Conservation (phyloP, 164 flowering plant genomes). For the Paratinospora sagittata region DNA sequence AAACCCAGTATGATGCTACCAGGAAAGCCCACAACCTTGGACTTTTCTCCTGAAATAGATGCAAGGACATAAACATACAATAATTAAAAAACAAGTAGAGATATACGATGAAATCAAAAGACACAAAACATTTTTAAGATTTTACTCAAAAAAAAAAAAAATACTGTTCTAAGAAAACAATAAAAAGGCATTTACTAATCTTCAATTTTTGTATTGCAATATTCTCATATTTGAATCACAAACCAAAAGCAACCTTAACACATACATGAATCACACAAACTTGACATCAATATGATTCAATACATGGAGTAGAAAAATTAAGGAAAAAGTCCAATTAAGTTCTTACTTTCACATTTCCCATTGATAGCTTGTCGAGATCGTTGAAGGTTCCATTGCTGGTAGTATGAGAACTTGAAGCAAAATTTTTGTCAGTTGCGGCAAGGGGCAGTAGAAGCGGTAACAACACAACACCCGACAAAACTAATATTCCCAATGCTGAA, state of each 20-base stretch:
- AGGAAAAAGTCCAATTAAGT: not conserved
- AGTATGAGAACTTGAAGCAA: conserved; percentile 10
- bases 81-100: not conserved
- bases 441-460: conserved; percentile 78
- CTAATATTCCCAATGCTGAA: conserved; percentile 71
- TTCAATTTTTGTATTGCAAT: no score
- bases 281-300: no score
- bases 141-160: not conserved
- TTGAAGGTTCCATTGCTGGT: conserved; percentile 51
- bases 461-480: conserved; percentile 52
- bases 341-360: conserved; percentile 68
- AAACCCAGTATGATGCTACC: conserved; percentile 69
- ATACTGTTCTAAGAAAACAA: no score
- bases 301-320: not conserved
- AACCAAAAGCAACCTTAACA: not conserved
- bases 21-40: conserved; percentile 79
- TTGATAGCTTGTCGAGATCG: conserved; percentile 70
- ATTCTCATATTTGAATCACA: no score
- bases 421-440: conserved; percentile 49
- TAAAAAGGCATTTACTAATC: no score
- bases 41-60: conserved; percentile 48
- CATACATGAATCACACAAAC: no score
- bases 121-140: not conserved
- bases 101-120: not conserved
- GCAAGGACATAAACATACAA: not conserved